phyloP scores from a whole-genome alignment of 345 rosid species.

The Alliaria petiolata region DNA sequence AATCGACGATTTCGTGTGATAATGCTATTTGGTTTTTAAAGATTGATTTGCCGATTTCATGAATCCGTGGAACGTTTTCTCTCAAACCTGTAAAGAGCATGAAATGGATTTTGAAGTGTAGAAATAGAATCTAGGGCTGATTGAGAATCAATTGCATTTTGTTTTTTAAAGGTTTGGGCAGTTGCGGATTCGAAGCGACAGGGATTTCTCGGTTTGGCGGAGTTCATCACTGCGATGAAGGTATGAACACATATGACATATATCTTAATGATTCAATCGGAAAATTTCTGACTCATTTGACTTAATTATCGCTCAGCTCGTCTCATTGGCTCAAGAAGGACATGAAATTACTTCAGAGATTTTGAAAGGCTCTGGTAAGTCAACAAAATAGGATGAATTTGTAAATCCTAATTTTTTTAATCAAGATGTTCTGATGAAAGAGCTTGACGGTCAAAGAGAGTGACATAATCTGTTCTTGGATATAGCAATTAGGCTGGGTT shows the following conservation, averaged over 20 bases:
- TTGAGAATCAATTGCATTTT: background rate
- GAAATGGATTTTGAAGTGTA: background rate
- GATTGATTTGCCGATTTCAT: background rate
- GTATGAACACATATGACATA: constrained; percentile 36
- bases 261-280: background rate
- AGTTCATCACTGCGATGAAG: constrained; percentile 83
- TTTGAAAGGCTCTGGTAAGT: constrained; percentile 51
- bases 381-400: background rate
- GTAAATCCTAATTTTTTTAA: background rate
- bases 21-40: background rate
- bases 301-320: constrained; percentile 40
- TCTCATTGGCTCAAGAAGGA: constrained; percentile 84
- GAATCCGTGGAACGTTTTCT: background rate
- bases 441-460: background rate
- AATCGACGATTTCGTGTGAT: background rate
- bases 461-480: background rate
- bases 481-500: background rate
- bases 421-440: background rate
- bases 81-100: background rate
- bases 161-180: constrained; percentile 73
- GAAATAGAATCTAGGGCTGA: constrained; percentile 2
- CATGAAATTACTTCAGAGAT: constrained; percentile 52
- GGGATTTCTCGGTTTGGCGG: constrained; percentile 71
- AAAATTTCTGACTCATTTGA: background rate
- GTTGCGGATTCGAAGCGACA: constrained; percentile 80